A percentile compares a stretch with the other conserved stretches of the same genome.
Evolutionary conservation across 352 stramenopile genomes (phyloP).

Genomic region (Pythium guiyangense): DNA sequence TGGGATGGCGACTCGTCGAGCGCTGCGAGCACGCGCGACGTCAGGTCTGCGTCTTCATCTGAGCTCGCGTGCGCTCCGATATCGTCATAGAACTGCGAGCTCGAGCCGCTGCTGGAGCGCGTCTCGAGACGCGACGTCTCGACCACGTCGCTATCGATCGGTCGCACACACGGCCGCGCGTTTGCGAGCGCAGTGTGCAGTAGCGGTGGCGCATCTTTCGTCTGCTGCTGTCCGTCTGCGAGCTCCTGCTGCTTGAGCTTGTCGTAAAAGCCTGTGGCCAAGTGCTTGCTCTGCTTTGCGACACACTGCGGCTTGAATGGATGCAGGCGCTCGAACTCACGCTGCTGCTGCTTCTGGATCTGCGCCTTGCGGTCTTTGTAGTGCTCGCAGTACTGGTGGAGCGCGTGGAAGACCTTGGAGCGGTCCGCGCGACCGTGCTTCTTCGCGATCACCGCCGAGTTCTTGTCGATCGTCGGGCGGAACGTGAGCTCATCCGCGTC

Average conservation of each 20-base stretch:
- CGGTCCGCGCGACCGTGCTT: conserved; percentile 56
- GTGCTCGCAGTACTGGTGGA: conserved; percentile 74
- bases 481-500: conserved; percentile 65
- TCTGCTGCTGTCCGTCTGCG: background rate
- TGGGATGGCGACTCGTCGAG: conserved; percentile 32
- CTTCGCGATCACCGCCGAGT: conserved; percentile 51
- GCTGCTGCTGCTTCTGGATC: conserved; percentile 42
- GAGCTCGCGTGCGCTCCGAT: conserved; percentile 7
- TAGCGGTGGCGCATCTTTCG: conserved; percentile 15
- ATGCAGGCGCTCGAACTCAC: conserved; percentile 50
- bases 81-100: conserved; percentile 20
- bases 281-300: conserved; percentile 37
- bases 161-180: conserved; percentile 54
- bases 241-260: conserved; percentile 29
- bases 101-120: conserved; percentile 29
- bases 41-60: conserved; percentile 54
- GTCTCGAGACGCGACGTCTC: conserved; percentile 9
- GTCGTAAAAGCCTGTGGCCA: conserved; percentile 44
- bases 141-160: conserved; percentile 29
- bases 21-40: conserved; percentile 46
- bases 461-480: conserved; percentile 59
- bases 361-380: conserved; percentile 59
- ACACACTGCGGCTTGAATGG: conserved; percentile 61
- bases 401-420: conserved; percentile 57
- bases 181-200: conserved; percentile 51